phyloP scores from a whole-genome alignment of 2,329 filamentous ascomycete species.

The Incumbomyces delicatus region DNA sequence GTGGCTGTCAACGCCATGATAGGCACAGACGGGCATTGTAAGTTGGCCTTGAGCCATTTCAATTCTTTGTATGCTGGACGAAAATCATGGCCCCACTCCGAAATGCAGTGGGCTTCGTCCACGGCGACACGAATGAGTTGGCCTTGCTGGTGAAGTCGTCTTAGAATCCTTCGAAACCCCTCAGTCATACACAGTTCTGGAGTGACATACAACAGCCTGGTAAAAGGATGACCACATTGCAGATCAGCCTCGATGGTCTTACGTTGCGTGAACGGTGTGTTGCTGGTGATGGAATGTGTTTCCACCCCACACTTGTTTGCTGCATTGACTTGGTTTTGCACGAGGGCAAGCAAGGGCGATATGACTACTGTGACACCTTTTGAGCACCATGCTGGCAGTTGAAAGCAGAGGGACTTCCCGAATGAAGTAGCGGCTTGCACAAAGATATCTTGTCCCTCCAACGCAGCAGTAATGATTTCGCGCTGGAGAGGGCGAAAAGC shows the following conservation, averaged over 20 bases:
- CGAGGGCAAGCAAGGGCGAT: conserved; percentile 78
- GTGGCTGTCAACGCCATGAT: conserved; percentile 91
- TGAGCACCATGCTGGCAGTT: conserved; percentile 79
- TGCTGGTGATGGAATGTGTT: conserved; percentile 80
- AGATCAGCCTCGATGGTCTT: conserved; percentile 68
- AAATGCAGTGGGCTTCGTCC: conserved; percentile 94
- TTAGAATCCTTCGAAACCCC: conserved; percentile 64
- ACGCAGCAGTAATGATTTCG: conserved; percentile 73
- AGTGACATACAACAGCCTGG: conserved; percentile 80
- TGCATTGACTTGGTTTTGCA: conserved; percentile 89
- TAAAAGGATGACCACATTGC: conserved; percentile 75
- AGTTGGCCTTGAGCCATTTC: conserved; percentile 68
- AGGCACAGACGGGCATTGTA: conserved; percentile 66
- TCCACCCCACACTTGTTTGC: conserved; percentile 64
- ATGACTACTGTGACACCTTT: conserved; percentile 84
- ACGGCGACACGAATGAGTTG: conserved; percentile 83
- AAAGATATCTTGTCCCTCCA: conserved; percentile 82
- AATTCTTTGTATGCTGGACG: conserved; percentile 83
- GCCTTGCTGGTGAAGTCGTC: conserved; percentile 64
- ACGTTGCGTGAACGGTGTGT: conserved; percentile 56
- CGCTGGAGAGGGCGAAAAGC: conserved; percentile 75
- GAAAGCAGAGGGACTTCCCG: conserved; percentile 88
- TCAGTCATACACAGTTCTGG: conserved; percentile 76
- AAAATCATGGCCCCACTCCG: conserved; percentile 97
- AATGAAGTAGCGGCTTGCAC: conserved; percentile 69